Base-by-base conservation (phyloP, 495 filamentous ascomycete species). In the Poronia punctata region DNA sequence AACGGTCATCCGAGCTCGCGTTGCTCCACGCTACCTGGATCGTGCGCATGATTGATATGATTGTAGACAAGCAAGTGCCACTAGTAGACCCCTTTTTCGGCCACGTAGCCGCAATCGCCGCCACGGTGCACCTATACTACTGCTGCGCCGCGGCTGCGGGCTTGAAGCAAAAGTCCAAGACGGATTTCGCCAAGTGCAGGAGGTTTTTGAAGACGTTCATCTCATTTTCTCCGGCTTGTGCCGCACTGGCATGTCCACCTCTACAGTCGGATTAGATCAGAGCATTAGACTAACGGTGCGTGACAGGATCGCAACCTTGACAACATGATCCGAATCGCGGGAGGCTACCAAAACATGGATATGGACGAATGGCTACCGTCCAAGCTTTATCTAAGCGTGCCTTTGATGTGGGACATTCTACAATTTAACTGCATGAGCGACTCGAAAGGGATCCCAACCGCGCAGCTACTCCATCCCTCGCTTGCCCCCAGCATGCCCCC, bases 11-110 rank as follows among this genome's bases (percentile, higher is more conserved):
- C 0, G 66, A 70, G 46, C 46, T 67, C 6, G 66, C 66, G 10
- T 41, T 70, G 10, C 44, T 70, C 3, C 66, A 70, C 37, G 65
- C 65, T 3, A 70, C 66, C 6, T 70, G 66, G 66, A 50, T 70
- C 31, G 66, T 70, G 17, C 64, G 66, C n/a, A 56, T 70, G 51
- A 68, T 70, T 31, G 66, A 70, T 38, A 70, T 70, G 66, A 61
- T 68, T 6, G 52, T 58, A 4, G 66, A 70, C 19, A 68, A 66
- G 54, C 57, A 67, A 25, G 47, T 70, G 40, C 57, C 59, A 24
- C 45, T 70, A 2, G 61, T 65, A 11, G 66, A 70, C 38, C 66
- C 66, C 0, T 70, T 68, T 48, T 65, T 70, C 27, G 65, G 62
- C 14, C 65, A 70, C 25, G 53, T 54, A 8, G 65, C 65, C 6